These are phyloP conservation scores for Rubia tinctorum DNA, from an alignment of 305 asterid species.

Conservation along the genomic window DNA sequence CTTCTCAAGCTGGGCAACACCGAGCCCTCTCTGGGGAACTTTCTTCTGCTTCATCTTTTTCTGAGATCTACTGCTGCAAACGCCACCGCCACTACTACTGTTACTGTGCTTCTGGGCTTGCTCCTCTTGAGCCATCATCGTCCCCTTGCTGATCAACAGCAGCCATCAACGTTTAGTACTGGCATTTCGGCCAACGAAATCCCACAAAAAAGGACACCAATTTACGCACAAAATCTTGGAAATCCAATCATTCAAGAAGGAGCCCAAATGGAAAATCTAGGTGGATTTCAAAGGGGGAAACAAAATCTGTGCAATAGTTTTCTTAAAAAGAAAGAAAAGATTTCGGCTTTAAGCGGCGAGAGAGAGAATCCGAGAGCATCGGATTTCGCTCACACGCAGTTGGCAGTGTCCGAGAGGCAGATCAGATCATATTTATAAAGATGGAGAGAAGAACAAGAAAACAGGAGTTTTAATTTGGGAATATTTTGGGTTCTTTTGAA, in stretches of 20 bases:
- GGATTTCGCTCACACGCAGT: slow-evolving; percentile 54
- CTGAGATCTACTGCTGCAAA: slow-evolving; percentile 29
- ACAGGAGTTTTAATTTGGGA: neutral
- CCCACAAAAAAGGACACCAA: slow-evolving; percentile 15
- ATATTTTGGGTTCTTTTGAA: neutral
- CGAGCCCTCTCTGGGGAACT: slow-evolving; percentile 86
- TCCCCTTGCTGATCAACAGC: slow-evolving; percentile 28
- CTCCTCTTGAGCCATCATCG: slow-evolving; percentile 66
- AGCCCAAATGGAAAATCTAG: slow-evolving; percentile 42
- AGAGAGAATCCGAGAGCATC: slow-evolving; percentile 36
- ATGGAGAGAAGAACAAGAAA: slow-evolving; percentile 8
- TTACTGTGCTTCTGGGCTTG: slow-evolving; percentile 29
- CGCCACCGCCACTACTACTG: slow-evolving; percentile 29
- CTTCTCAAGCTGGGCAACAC: slow-evolving; percentile 94
- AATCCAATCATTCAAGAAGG: slow-evolving; percentile 33
- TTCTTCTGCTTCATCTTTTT: slow-evolving; percentile 78
- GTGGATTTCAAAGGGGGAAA: slow-evolving; percentile 31
- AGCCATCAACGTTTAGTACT: slow-evolving; percentile 12
- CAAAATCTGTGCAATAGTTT: slow-evolving; percentile 31
- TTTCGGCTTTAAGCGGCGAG: neutral
- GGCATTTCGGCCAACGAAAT: slow-evolving; percentile 27
- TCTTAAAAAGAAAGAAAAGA: neutral
- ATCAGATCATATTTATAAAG: slow-evolving; percentile 38
- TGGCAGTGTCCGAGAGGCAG: slow-evolving; percentile 48
- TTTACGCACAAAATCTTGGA: slow-evolving; percentile 38